These are phyloP conservation scores for Hypholoma fasciculare DNA, from an alignment of 768 basidiomycete genomes.

Conservation along the genomic window DNA sequence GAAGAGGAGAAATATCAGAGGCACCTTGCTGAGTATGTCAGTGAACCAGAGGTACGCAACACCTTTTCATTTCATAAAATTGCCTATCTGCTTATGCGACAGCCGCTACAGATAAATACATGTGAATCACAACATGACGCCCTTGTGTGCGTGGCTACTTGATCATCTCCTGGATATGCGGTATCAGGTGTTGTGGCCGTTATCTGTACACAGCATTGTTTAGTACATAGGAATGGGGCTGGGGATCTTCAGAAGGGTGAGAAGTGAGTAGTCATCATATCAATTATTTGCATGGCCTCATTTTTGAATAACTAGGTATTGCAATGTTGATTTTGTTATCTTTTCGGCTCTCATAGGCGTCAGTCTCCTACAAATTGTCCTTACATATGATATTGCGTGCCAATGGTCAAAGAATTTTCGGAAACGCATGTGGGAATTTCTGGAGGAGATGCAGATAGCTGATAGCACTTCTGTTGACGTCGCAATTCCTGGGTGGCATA, in stretches of 20 bases:
- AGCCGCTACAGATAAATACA: slow-evolving; percentile 11
- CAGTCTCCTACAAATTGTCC: neutral
- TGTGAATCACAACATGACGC: slow-evolving; percentile 16
- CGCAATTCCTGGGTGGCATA: slow-evolving; percentile 38
- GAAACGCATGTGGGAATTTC: too few relatives aligned
- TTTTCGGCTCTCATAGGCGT: slow-evolving; percentile 5
- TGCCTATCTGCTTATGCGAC: too few relatives aligned
- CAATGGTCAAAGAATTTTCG: slow-evolving; percentile 13
- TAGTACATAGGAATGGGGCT: slow-evolving; percentile 14
- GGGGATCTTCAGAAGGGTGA: slow-evolving; percentile 25
- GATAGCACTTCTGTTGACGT: slow-evolving; percentile 4
- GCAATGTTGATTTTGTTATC: slow-evolving; percentile 14
- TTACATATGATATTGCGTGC: slow-evolving; percentile 17
- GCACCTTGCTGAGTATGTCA: neutral
- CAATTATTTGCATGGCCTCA: too few relatives aligned
- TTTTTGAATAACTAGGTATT: too few relatives aligned
- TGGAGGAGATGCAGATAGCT: too few relatives aligned
- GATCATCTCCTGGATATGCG: slow-evolving; percentile 7
- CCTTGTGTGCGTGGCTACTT: slow-evolving; percentile 7
- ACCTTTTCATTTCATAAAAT: neutral
- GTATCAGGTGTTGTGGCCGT: slow-evolving; percentile 8
- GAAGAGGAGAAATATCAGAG: neutral
- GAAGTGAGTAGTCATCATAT: slow-evolving; percentile 12
- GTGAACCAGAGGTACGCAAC: slow-evolving; percentile 10
- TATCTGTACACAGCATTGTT: slow-evolving; percentile 16